Base-by-base conservation (phyloP, 495 filamentous ascomycete species). In the Tetracladium setigerum region DNA sequence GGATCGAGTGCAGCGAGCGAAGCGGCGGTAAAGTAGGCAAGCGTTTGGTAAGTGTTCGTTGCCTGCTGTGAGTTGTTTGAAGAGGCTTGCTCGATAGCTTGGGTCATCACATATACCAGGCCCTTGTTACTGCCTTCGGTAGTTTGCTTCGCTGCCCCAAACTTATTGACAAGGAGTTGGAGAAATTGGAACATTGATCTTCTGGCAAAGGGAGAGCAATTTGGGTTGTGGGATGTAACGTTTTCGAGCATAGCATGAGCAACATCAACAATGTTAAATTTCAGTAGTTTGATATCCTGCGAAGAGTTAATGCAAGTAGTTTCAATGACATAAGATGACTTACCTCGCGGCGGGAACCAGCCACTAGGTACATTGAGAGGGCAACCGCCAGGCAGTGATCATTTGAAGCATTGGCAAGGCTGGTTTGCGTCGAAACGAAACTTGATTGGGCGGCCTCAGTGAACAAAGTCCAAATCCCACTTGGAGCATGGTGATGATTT, bases 161-260 rank as follows among this genome's bases (percentile, higher is more conserved):
- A 58, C 35, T 58, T 58, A 31, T 54, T 58, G 31, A 58, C 44
- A 4, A 54, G 22, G 3, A 58, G 32, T 35, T 58, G 55, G 1
- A 54, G n/a, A n/a, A 48, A 41, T 17, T 22, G 42, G 4, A 54
- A 16, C 43, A 58, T 54, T 16, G 46, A 47, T 15, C 47, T 38
- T 2, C 44, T 38, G 4, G 27, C 15, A 18, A 45, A 35, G 16
- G 18, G 16, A 7, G 43, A 34, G 22, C 41, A 44, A 10, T 40
- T 17, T 12, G 14, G 31, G 7, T 53, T 1, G n/a, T 44, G 13
- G 13, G 38, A 44, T 14, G 42, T 50, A 1, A 47, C 27, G 37
- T 51, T 49, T 27, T 33, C 16, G 30, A 54, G 41, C 48, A 52
- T 52, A 6, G 49, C 8, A 9, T 30, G 7, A 8, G 53, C 48